phyloP scores from a whole-genome alignment of 805 yeast genomes.

The Metschnikowia bowlesiae region DNA sequence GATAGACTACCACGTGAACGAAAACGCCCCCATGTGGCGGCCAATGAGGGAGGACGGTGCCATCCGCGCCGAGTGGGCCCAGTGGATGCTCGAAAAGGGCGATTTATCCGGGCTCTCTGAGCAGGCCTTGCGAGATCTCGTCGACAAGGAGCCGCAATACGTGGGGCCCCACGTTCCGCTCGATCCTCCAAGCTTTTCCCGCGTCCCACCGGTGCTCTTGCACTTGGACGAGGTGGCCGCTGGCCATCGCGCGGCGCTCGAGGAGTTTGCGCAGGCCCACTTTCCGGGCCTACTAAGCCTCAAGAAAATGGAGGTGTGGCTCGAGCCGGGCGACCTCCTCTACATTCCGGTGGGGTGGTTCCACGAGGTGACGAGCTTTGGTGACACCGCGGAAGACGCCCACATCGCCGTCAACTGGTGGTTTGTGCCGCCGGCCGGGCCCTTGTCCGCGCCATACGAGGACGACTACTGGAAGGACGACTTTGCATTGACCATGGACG shows the following conservation, averaged over 20 bases:
- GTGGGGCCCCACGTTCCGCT: constrained; percentile 3
- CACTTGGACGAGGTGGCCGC: constrained; percentile 51
- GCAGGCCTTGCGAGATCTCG: not conserved
- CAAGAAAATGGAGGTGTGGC: constrained; percentile 40
- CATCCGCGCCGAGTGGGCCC: constrained; percentile 44
- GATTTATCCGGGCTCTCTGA: constrained; percentile 15
- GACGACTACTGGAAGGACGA: constrained; percentile 55
- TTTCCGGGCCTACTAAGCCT: constrained; percentile 49
- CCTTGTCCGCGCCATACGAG: constrained; percentile 32
- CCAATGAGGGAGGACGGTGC: constrained; percentile 61
- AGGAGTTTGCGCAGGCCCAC: constrained; percentile 31
- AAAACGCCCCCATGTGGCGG: constrained; percentile 60
- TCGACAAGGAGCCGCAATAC: constrained; percentile 11
- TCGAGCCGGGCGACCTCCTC: constrained; percentile 62
- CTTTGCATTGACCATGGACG: constrained; percentile 39
- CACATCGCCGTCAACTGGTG: constrained; percentile 73
- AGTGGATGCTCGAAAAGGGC: constrained; percentile 35
- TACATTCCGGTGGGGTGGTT: constrained; percentile 79
- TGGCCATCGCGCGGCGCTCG: constrained; percentile 23
- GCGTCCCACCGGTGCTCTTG: constrained; percentile 56
- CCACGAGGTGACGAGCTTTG: constrained; percentile 71
- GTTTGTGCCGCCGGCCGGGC: constrained; percentile 61
- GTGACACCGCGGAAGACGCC: constrained; percentile 26
- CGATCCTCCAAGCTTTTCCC: constrained; percentile 70
- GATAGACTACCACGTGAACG: constrained; percentile 55